Base-by-base conservation (phyloP, 768 basidiomycete genomes). In the Boletus sp. region DNA sequence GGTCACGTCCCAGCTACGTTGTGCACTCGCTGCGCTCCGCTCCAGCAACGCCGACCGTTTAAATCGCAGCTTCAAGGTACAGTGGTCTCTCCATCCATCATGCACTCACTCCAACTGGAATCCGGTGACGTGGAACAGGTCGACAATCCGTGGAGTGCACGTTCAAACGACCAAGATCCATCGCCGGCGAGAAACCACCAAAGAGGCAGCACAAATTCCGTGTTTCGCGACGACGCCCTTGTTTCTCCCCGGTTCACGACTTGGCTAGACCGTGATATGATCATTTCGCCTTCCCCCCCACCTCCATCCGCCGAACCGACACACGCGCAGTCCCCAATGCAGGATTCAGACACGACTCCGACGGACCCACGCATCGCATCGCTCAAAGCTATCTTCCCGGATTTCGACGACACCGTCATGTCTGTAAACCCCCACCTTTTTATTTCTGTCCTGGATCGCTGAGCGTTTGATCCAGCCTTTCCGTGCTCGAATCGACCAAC, bases 391-490 rank as follows among this genome's bases (percentile, higher is more conserved):
- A 86, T 92, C 79, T 92, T 92, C 69, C 90, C 90, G 7, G 86
- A 87, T 70, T 91, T 90, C 63, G 90, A 93, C 58, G 81, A 85
- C 49, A 66, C 77, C n/a, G 75, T 92, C 49, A 73, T 93, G 85
- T 87, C 64, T 49, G 83, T 77, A 30, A 9, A 24, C 45, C 24
- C 56, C 32, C 45, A 47, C 48, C 18, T 24, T 29, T 32, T 30
- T 28, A 10, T 49, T 9, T 47, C 30, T 41, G 18, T 35, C 17
- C n/a, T 11, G 11, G 29, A 46, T 54, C 51, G 48, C 50, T 55
- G 7, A 60, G 5, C 29, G 1, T 42, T 58, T n/a, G 1, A 14
- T 40, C 42, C 29, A 89, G 87, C 40, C 78, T 79, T 65, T 85
- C 84, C 8, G 86, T 94, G 0, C 76, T 94, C 47, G 83, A 91